phyloP scores from a whole-genome alignment of 2,329 filamentous ascomycete genomes.

The Aureobasidium sp. region DNA sequence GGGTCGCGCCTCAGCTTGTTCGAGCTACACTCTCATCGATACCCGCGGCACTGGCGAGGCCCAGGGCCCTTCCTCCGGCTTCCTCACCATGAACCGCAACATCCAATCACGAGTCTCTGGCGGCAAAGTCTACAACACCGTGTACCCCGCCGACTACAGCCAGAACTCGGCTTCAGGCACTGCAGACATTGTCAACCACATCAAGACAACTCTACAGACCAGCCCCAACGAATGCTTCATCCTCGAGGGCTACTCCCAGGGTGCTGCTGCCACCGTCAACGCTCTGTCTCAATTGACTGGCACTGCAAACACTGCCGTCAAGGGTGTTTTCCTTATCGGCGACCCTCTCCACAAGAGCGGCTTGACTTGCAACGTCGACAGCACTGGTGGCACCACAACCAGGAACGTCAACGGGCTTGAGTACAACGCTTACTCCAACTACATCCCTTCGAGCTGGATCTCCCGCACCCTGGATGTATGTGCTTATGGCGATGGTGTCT shows the following conservation, averaged over 20 bases:
- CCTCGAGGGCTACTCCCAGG: slow-evolving; percentile 34
- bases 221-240: slow-evolving; percentile 31
- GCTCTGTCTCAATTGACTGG: slow-evolving; percentile 30
- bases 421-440: background rate
- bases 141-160: slow-evolving; percentile 27
- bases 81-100: slow-evolving; percentile 30
- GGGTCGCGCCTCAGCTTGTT: background rate
- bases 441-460: slow-evolving; percentile 29
- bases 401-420: slow-evolving; percentile 27
- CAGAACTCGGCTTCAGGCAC: slow-evolving; percentile 28
- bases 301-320: slow-evolving; percentile 29
- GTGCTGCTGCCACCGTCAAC: slow-evolving; percentile 31
- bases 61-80: slow-evolving; percentile 24
- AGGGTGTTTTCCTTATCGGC: slow-evolving; percentile 33
- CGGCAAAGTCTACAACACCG: slow-evolving; percentile 32
- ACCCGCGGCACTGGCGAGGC: slow-evolving; percentile 25
- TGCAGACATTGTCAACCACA: slow-evolving; percentile 30
- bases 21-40: slow-evolving; percentile 21
- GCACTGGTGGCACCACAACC: slow-evolving; percentile 30
- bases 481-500: slow-evolving; percentile 33
- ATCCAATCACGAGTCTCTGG: slow-evolving; percentile 25
- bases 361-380: slow-evolving; percentile 31
- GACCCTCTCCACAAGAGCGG: slow-evolving; percentile 30
- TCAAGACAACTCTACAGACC: slow-evolving; percentile 23
- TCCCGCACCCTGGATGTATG: slow-evolving; percentile 34